Percentiles rank a stretch among this genome's conserved stretches.
Evolutionary conservation across 2,329 filamentous ascomycete genomes (phyloP).

Genomic region (Dactylellina leptospora): DNA sequence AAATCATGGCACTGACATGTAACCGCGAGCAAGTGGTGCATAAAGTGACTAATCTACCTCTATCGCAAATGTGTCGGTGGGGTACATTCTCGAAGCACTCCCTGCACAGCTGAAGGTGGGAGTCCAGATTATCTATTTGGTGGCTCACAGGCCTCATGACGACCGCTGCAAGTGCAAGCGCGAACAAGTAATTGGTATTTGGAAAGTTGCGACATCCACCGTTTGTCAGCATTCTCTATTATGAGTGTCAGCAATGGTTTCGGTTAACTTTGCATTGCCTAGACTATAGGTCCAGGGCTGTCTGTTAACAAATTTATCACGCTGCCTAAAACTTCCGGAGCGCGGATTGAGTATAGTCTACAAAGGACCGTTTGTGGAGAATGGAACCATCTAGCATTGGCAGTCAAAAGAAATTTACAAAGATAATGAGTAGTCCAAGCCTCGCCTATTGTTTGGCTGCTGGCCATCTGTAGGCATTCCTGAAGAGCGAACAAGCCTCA

Average conservation of each 20-base stretch:
- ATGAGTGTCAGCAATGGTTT: slow-evolving; percentile 39
- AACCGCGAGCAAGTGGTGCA: too few relatives aligned
- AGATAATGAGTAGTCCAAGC: background rate
- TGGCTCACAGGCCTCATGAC: slow-evolving; percentile 15
- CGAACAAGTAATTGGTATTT: slow-evolving; percentile 26
- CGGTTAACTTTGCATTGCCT: slow-evolving; percentile 26
- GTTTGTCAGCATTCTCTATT: slow-evolving; percentile 44
- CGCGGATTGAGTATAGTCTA: slow-evolving; percentile 29
- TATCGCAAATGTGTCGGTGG: background rate
- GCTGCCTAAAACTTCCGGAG: slow-evolving; percentile 26
- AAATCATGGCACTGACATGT: too few relatives aligned
- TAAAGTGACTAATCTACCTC: slow-evolving; percentile 23
- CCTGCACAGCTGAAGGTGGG: slow-evolving; percentile 37
- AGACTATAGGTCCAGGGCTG: slow-evolving; percentile 15
- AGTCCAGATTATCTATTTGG: slow-evolving; percentile 1
- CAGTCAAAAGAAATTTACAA: slow-evolving; percentile 14
- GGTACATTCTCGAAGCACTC: slow-evolving; percentile 2
- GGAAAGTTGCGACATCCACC: slow-evolving; percentile 6
- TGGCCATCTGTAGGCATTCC: slow-evolving; percentile 35
- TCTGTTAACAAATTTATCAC: slow-evolving; percentile 14
- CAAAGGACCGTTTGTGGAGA: slow-evolving; percentile 25
- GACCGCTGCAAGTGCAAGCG: slow-evolving; percentile 18
- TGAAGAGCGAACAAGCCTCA: slow-evolving; percentile 52
- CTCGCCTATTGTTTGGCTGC: slow-evolving; percentile 8
- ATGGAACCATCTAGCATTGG: slow-evolving; percentile 5